Evolutionary conservation across 2,329 filamentous ascomycete species (phyloP).

Genomic region (Calonectria montana): DNA sequence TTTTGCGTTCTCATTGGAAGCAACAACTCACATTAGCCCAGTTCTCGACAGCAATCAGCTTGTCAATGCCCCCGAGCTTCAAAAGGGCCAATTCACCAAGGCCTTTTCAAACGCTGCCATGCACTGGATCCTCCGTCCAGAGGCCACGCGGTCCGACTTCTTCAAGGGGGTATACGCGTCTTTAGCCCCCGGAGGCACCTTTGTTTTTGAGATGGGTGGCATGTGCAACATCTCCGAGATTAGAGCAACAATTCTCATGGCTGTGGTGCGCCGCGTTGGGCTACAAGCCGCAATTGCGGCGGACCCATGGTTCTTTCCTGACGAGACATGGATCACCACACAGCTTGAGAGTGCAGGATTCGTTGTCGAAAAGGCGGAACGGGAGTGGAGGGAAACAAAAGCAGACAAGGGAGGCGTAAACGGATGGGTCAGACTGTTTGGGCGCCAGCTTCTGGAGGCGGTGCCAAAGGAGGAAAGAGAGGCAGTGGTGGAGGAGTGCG

Average conservation of each 20-base stretch:
- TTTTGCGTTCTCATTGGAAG: background rate
- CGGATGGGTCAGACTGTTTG: slow-evolving; percentile 76
- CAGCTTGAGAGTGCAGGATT: slow-evolving; percentile 59
- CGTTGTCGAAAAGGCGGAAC: slow-evolving; percentile 65
- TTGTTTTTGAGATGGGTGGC: slow-evolving; percentile 79
- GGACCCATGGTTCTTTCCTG: slow-evolving; percentile 80
- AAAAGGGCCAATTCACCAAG: slow-evolving; percentile 59
- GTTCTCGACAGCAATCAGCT: slow-evolving; percentile 61
- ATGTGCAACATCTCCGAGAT: slow-evolving; percentile 76
- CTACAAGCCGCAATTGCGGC: slow-evolving; percentile 59
- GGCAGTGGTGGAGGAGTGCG: slow-evolving; percentile 63
- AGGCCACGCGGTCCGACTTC: slow-evolving; percentile 58
- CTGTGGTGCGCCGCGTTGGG: slow-evolving; percentile 63
- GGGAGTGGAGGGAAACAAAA: slow-evolving; percentile 73
- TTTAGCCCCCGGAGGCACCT: slow-evolving; percentile 65
- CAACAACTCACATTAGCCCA: slow-evolving; percentile 37
- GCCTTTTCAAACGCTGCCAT: slow-evolving; percentile 75
- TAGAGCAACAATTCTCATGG: slow-evolving; percentile 65
- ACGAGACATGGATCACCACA: slow-evolving; percentile 67
- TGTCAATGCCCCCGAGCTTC: slow-evolving; percentile 47
- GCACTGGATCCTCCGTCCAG: slow-evolving; percentile 71
- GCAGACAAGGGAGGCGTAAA: slow-evolving; percentile 69
- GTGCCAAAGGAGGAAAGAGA: slow-evolving; percentile 61
- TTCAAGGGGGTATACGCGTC: slow-evolving; percentile 64
- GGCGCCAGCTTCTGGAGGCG: slow-evolving; percentile 66